These are phyloP conservation scores for Barbarea vulgaris DNA, from an alignment of 345 rosid genomes.

Conservation along the genomic window DNA sequence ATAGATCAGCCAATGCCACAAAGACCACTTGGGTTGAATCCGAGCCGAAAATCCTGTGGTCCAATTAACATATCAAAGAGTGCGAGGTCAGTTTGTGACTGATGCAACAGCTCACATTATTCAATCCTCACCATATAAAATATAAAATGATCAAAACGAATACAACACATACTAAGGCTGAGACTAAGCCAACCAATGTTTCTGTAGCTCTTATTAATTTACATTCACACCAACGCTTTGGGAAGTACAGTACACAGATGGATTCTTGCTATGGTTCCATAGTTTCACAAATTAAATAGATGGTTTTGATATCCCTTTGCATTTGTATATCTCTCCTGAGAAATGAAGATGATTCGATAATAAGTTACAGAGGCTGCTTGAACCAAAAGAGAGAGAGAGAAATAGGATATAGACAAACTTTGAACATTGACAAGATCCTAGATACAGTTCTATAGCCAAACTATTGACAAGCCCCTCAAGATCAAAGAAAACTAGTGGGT, in stretches of 20 bases:
- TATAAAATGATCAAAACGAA: neutral
- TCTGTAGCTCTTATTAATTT: slow-evolving; percentile 30
- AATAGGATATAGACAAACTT: neutral
- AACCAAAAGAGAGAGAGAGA: neutral
- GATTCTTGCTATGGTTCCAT: slow-evolving; percentile 25
- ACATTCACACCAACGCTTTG: slow-evolving; percentile 19
- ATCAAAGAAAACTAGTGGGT: neutral
- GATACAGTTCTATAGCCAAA: neutral
- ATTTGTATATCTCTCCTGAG: slow-evolving; percentile 5
- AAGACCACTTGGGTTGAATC: neutral
- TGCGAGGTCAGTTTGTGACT: neutral
- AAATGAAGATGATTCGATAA: neutral
- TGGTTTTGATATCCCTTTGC: slow-evolving; percentile 17
- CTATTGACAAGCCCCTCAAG: slow-evolving; percentile 11
- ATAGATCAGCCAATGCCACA: slow-evolving; percentile 10
- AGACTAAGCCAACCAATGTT: slow-evolving; percentile 26
- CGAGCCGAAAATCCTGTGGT: neutral
- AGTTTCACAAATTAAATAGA: slow-evolving; percentile 21
- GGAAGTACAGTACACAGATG: slow-evolving; percentile 9
- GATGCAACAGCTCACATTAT: slow-evolving; percentile 14
- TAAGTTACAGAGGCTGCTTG: slow-evolving; percentile 1
- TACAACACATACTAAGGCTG: slow-evolving; percentile 15
- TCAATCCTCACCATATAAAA: neutral
- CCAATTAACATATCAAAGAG: neutral
- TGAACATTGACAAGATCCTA: neutral